Evolutionary conservation across 1,284 basidiomycete genomes (phyloP), one percentile per base, ranked within the genome.

Genomic region (Exobasidium rhododendri): DNA sequence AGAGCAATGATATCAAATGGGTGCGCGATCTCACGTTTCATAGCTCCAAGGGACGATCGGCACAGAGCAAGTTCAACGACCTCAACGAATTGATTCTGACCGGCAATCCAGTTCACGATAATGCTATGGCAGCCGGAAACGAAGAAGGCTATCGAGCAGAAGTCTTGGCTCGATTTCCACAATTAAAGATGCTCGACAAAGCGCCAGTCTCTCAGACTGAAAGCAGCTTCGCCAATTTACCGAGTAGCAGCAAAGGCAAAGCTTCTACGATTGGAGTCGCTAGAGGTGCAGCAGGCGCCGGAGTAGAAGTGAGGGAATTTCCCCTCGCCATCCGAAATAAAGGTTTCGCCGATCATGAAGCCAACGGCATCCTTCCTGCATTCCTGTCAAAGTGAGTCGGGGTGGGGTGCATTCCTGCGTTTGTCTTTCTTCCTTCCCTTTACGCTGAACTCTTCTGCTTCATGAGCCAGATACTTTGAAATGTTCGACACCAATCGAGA

Each of bases 401-500:
- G n/a, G n/a, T n/a, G n/a, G n/a, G n/a, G n/a, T n/a, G n/a, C n/a
- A n/a, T n/a, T n/a, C n/a, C n/a, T n/a, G n/a, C n/a, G n/a, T n/a
- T 66, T 14, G 17, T 2, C 11, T 20, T 43, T 24, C 30, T 10
- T 52, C 24, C 14, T 40, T n/a, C 32, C 28, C 13, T 28, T 29
- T n/a, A 24, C 13, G n/a, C n/a, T 29, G 22, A 44, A 17, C 35
- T 4, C 3, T 11, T n/a, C 4, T 61, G 61, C 31, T 56, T 31
- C 22, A 1, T 20, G 50, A 1, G 28, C 11, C 28, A 45, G 58
- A 31, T 59, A 22, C 81, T 94, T 96, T 81, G 85, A 87, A 2
- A 80, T 87, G 1, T 94, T 90, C 79, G 94, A 98, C 80, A 84
- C 83, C 29, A 86, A 90, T 68, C 87, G 94, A 28, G 80, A 83